A percentile compares a stretch with the other conserved stretches of the same genome.
phyloP scores from a whole-genome alignment of 768 basidiomycete genomes.

The Auriscalpium orientale region DNA sequence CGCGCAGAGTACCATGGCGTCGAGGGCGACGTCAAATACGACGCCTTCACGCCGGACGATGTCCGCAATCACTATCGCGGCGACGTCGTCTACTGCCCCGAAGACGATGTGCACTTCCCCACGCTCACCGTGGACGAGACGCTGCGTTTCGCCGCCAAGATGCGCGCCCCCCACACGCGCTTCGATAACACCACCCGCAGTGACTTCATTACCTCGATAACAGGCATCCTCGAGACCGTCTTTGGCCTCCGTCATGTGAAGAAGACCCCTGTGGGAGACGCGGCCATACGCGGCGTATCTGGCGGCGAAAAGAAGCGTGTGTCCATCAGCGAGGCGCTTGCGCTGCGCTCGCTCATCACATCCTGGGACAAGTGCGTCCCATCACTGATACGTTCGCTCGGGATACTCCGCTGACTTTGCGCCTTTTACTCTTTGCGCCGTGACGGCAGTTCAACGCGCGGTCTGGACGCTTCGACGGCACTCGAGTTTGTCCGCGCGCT shows the following conservation, averaged over 20 bases:
- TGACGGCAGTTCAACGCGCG: constrained; percentile 37
- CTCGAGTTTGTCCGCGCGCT: constrained; percentile 52
- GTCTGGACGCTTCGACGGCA: constrained; percentile 48
- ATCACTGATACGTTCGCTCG: not conserved
- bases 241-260: constrained; percentile 72
- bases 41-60: constrained; percentile 61
- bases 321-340: constrained; percentile 66
- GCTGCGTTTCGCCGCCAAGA: constrained; percentile 58
- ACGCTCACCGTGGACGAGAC: constrained; percentile 77
- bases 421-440: not conserved
- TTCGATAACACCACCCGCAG: constrained; percentile 35
- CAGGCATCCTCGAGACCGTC: constrained; percentile 52
- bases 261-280: constrained; percentile 73
- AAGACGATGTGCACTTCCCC: constrained; percentile 83
- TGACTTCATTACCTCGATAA: constrained; percentile 33
- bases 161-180: constrained; percentile 56
- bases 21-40: constrained; percentile 67
- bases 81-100: constrained; percentile 74
- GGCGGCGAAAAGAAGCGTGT: constrained; percentile 78
- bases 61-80: constrained; percentile 64
- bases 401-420: not conserved
- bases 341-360: constrained; percentile 51
- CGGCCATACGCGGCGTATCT: constrained; percentile 62
- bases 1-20: constrained; percentile 60
- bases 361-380: constrained; percentile 68